Evolutionary conservation across 306 rosid species (phyloP).

Genomic region (Parietaria judaica): DNA sequence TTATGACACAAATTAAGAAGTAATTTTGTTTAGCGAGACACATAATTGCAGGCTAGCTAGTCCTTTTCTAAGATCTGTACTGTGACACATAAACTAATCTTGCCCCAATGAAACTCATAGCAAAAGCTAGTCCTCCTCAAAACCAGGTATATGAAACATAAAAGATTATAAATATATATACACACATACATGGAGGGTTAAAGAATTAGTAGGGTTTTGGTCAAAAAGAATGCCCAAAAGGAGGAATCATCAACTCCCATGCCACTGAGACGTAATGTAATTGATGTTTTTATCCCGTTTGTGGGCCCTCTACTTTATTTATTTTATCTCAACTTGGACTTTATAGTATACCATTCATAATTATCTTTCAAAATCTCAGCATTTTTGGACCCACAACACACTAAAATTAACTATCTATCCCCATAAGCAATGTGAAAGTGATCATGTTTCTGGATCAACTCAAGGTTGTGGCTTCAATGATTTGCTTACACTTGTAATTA

Average conservation of each 20-base stretch:
- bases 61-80: slow-evolving; percentile 7
- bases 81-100: slow-evolving; percentile 4
- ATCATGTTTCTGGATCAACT: background rate
- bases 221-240: slow-evolving; percentile 16
- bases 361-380: slow-evolving; percentile 32
- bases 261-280: slow-evolving; percentile 42
- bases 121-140: slow-evolving; percentile 5
- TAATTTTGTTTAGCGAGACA: background rate
- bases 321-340: slow-evolving; percentile 15
- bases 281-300: slow-evolving; percentile 51
- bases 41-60: slow-evolving; percentile 10
- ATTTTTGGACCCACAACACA: slow-evolving; percentile 29
- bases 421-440: background rate
- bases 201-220: background rate
- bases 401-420: background rate
- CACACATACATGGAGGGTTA: background rate
- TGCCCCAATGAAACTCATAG: background rate
- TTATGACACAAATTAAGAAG: background rate
- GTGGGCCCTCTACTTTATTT: slow-evolving; percentile 28
- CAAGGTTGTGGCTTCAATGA: slow-evolving; percentile 8
- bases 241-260: slow-evolving; percentile 59
- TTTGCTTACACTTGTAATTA: slow-evolving; percentile 1
- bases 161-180: background rate
- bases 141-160: background rate
- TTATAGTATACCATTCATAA: slow-evolving; percentile 45